Evolutionary conservation across 306 rosid genomes (phyloP).

Genomic region (Datisca glomerata): DNA sequence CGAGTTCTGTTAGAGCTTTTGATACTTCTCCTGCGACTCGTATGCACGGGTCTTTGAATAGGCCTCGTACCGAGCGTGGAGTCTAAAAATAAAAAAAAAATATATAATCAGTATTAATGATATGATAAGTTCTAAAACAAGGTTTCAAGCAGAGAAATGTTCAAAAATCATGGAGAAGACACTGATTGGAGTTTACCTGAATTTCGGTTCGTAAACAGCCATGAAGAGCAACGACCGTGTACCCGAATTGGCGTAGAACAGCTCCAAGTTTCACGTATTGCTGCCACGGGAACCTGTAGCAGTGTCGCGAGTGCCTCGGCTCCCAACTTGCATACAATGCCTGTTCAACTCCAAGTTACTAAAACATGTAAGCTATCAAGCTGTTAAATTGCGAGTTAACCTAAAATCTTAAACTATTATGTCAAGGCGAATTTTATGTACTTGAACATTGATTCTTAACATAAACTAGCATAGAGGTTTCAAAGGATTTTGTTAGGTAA

Average conservation of each 20-base stretch:
- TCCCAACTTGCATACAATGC: conserved; percentile 96
- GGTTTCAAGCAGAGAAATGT: background rate
- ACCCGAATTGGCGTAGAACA: conserved; percentile 89
- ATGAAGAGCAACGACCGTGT: conserved; percentile 83
- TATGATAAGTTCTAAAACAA: background rate
- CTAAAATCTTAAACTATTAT: too few species aligned
- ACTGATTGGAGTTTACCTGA: conserved; percentile 37
- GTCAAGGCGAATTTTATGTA: too few species aligned
- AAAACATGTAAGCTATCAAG: too few species aligned
- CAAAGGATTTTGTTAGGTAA: too few species aligned
- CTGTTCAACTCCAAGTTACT: conserved; percentile 25
- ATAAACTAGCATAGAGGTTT: too few species aligned
- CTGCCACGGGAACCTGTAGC: conserved; percentile 76
- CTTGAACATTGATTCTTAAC: too few species aligned
- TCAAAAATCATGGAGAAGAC: background rate
- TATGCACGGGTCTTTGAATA: conserved; percentile 83
- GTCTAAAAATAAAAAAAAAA: conserved; percentile 30
- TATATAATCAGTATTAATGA: background rate
- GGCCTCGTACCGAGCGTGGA: conserved; percentile 52
- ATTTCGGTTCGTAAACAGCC: conserved; percentile 85
- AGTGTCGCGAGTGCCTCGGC: conserved; percentile 83
- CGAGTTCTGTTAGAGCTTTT: conserved; percentile 63
- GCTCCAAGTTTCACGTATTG: conserved; percentile 81
- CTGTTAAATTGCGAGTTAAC: too few species aligned
- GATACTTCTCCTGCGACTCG: conserved; percentile 68